A percentile compares a stretch with the other conserved stretches of the same genome.
phyloP scores from a whole-genome alignment of 306 rosid species.

The Hippophae rhamnoides region DNA sequence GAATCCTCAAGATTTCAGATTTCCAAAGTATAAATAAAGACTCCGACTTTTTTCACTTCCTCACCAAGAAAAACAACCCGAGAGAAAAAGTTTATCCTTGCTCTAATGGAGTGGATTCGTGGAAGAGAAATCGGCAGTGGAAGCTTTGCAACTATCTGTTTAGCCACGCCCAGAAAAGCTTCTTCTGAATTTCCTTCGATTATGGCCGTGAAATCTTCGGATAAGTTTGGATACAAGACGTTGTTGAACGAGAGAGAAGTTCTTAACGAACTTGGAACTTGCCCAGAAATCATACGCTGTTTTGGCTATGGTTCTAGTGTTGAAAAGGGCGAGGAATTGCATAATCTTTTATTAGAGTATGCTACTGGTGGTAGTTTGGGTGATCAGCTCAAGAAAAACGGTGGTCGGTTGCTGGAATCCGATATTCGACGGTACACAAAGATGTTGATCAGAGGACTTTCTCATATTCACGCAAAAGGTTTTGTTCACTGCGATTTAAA shows the following conservation, averaged over 20 bases:
- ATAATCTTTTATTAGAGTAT: background rate
- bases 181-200: too few species aligned
- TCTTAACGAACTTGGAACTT: too few species aligned
- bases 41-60: too few species aligned
- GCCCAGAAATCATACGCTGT: background rate
- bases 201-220: background rate
- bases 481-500: background rate
- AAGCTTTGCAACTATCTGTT: conserved; percentile 5
- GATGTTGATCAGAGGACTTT: background rate
- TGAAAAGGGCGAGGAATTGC: background rate
- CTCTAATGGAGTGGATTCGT: conserved; percentile 10
- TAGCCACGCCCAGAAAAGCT: background rate
- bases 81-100: too few species aligned
- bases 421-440: background rate
- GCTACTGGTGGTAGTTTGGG: background rate
- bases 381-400: background rate
- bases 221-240: background rate
- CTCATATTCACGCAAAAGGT: background rate
- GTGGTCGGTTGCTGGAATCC: background rate
- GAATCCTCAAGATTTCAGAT: too few species aligned
- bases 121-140: conserved; percentile 9
- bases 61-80: too few species aligned
- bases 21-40: too few species aligned
- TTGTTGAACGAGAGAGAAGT: background rate
- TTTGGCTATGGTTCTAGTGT: background rate